These are phyloP conservation scores for Zasmidium citrigriseum DNA, from an alignment of 2,329 filamentous ascomycete genomes.

Conservation along the genomic window DNA sequence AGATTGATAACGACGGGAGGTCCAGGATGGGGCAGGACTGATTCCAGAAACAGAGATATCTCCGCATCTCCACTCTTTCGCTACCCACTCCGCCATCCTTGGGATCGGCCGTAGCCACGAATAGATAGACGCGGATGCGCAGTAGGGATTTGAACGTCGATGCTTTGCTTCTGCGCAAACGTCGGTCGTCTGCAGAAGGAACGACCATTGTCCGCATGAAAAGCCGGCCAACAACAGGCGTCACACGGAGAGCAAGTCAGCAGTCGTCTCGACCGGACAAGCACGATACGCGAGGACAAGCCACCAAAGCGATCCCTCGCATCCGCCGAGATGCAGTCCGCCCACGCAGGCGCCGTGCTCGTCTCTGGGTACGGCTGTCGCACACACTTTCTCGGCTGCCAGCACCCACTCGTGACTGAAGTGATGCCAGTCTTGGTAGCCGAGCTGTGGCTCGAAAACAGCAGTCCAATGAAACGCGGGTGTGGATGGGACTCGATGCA, in stretches of 20 bases:
- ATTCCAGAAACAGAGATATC: neutral
- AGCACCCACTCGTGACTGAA: constrained; percentile 8
- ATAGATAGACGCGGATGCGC: neutral
- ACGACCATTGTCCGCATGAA: neutral
- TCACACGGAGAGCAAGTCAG: constrained; percentile 4
- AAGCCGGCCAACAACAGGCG: neutral
- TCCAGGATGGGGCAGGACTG: no score
- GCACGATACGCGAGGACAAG: constrained; percentile 6
- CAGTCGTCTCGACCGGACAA: constrained; percentile 6
- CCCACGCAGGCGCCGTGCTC: constrained; percentile 4
- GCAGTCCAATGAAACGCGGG: constrained; percentile 16
- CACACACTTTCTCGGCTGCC: constrained; percentile 10
- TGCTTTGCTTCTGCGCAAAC: neutral
- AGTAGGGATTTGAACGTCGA: neutral
- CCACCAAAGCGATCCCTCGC: constrained; percentile 10
- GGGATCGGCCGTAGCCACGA: neutral
- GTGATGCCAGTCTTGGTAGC: constrained; percentile 15
- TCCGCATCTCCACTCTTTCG: neutral
- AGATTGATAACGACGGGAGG: no score
- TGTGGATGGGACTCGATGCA: constrained; percentile 18
- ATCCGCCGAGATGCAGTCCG: constrained; percentile 11
- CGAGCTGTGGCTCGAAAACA: constrained; percentile 19
- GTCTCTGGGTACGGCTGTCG: constrained; percentile 10
- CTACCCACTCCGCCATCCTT: neutral
- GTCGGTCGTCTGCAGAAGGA: neutral